phyloP scores from a whole-genome alignment of 2,329 filamentous ascomycete genomes.

The Phaeosphaeriaceae sp. region DNA sequence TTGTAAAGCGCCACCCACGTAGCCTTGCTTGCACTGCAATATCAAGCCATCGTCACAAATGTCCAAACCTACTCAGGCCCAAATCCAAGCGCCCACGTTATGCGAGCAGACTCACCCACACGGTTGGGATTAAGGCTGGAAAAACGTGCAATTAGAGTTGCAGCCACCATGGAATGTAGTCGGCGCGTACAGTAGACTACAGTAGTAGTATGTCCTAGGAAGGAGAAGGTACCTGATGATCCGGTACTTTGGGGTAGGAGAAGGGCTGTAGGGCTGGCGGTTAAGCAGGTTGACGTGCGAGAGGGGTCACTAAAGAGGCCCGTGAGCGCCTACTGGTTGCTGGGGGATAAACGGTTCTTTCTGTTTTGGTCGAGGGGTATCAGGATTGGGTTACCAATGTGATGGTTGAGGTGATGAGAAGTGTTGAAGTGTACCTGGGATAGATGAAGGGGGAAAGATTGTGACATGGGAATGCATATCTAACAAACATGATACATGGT shows the following conservation, averaged over 20 bases:
- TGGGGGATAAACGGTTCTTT: constrained; percentile 20
- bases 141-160: constrained; percentile 34
- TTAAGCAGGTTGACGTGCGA: constrained; percentile 27
- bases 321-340: constrained; percentile 32
- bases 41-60: constrained; percentile 6
- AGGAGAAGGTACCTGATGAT: constrained; percentile 25
- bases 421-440: neutral
- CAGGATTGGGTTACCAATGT: constrained; percentile 13
- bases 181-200: constrained; percentile 26
- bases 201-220: neutral
- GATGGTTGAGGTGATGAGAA: constrained; percentile 9
- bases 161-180: constrained; percentile 25
- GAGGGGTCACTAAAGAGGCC: constrained; percentile 31
- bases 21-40: constrained; percentile 7
- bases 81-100: constrained; percentile 16
- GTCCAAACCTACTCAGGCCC: constrained; percentile 16
- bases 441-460: neutral
- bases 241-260: constrained; percentile 18
- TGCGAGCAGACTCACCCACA: neutral
- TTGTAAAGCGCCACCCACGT: constrained; percentile 6
- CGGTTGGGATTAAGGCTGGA: neutral
- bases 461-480: neutral
- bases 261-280: constrained; percentile 36
- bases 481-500: neutral
- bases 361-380: constrained; percentile 16